Base-by-base conservation (phyloP, 176 grass and related monocot species). In the Elaeis guineensis region DNA sequence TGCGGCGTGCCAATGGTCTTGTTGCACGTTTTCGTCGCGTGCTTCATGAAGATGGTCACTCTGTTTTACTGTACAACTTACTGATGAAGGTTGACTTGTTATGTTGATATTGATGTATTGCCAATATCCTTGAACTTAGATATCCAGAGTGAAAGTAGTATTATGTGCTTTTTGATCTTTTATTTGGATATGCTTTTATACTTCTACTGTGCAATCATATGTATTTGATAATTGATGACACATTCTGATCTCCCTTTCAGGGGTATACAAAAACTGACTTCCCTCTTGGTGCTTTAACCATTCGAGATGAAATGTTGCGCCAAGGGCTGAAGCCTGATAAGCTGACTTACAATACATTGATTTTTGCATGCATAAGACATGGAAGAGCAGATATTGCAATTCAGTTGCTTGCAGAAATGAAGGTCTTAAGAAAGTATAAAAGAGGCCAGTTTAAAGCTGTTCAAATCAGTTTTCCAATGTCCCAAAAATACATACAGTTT, bases 371-470 rank as follows among this genome's bases (percentile, higher is more conserved):
- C 30, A 75, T 96, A 28, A 96, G 78, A 71, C 79, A 86, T 35
- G 72, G 69, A 74, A 76, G 90, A 52, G 79, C 74, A 32, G 80
- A 90, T 83, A 86, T 71, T 79, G 83, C 91, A 22, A 70, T 88
- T 77, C 80, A 62, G 61, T 87, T 96, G 77, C 78, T 90, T 75
- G 72, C 85, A 78, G 91, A 96, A 82, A 90, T 96, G 91, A 96
- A 96, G 91, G 86, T 96, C 72, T 84, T 83, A 59, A 80, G 78
- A 86, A 85, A 88, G 75, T 90, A 75, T 83, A 78, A 70, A 60
- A 79, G 90, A 90, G 86, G 86, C 86, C 80, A 96, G 83, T 96
- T 96, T 71, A 84, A 77, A 86, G 73, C 60, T 72, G 78, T 66
- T 80, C 63, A 68, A 50, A 26, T 62, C 80, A 24, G 49, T 78